Evolutionary conservation across 148 eudicot species (phyloP).

Genomic region (Salicornia ramosissima): DNA sequence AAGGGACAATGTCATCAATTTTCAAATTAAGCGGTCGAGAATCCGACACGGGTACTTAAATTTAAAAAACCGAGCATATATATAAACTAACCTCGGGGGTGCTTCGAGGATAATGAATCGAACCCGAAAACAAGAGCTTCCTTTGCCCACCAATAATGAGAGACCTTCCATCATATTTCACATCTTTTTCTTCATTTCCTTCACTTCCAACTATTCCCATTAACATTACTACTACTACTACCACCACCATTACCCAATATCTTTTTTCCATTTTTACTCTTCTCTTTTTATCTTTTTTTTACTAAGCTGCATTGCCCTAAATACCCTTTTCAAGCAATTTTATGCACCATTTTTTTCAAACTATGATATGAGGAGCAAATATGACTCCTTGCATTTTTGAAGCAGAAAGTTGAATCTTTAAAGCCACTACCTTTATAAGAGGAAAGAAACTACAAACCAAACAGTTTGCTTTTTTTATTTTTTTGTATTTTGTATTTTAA

Average conservation of each 20-base stretch:
- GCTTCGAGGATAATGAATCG: conserved; percentile 84
- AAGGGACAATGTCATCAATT: too few relatives aligned
- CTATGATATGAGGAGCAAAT: background rate
- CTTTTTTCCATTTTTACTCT: conserved; percentile 11
- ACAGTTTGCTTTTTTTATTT: background rate
- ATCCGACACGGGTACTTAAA: background rate
- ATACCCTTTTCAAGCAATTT: background rate
- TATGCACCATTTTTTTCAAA: background rate
- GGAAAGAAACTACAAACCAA: conserved; percentile 9
- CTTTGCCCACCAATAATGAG: conserved; percentile 53
- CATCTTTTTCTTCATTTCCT: conserved; percentile 17
- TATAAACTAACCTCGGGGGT: conserved; percentile 56
- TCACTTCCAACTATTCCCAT: conserved; percentile 11
- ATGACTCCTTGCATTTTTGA: too few relatives aligned
- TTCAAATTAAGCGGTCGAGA: background rate
- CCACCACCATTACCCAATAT: conserved; percentile 1
- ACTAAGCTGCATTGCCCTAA: conserved; percentile 13
- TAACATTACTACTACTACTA: background rate
- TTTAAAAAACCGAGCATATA: background rate
- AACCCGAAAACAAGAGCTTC: conserved; percentile 70
- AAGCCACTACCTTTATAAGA: conserved; percentile 12
- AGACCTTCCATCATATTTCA: conserved; percentile 75
- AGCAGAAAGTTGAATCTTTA: background rate
- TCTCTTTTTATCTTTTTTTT: too few relatives aligned
- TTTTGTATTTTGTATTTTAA: background rate